These are phyloP conservation scores for Gastrodia elata DNA, from an alignment of 106 monocot species.

Conservation along the genomic window DNA sequence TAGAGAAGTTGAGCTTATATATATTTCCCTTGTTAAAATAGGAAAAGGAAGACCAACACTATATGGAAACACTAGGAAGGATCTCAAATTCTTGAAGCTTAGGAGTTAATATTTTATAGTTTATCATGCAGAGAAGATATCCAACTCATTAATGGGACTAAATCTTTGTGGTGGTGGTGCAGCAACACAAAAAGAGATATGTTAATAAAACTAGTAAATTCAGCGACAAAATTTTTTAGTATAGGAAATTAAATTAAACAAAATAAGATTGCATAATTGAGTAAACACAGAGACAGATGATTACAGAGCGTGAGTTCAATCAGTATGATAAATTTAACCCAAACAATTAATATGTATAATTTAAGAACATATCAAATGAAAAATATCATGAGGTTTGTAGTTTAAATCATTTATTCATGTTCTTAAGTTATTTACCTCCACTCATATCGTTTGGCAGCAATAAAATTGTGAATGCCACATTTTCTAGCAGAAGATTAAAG, in stretches of 20 bases:
- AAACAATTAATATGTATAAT: neutral
- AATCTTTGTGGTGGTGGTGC: no score
- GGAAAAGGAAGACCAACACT: no score
- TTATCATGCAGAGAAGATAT: no score
- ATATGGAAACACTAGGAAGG: no score
- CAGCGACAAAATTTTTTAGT: neutral
- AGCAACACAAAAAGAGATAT: neutral
- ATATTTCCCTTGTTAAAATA: no score
- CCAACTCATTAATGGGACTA: no score
- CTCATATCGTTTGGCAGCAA: neutral
- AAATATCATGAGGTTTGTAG: neutral
- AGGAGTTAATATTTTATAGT: no score
- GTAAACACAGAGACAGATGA: neutral
- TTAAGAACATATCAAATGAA: neutral
- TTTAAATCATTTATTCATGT: neutral
- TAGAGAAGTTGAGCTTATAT: no score
- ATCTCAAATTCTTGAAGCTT: no score
- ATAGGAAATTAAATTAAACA: neutral
- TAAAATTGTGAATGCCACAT: no score
- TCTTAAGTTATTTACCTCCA: neutral
- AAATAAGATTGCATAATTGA: neutral
- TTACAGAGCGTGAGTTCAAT: neutral
- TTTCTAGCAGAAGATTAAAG: neutral
- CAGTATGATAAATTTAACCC: neutral
- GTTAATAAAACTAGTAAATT: neutral